phyloP scores from a whole-genome alignment of 2,329 filamentous ascomycete genomes.

The Daldinia sp. region DNA sequence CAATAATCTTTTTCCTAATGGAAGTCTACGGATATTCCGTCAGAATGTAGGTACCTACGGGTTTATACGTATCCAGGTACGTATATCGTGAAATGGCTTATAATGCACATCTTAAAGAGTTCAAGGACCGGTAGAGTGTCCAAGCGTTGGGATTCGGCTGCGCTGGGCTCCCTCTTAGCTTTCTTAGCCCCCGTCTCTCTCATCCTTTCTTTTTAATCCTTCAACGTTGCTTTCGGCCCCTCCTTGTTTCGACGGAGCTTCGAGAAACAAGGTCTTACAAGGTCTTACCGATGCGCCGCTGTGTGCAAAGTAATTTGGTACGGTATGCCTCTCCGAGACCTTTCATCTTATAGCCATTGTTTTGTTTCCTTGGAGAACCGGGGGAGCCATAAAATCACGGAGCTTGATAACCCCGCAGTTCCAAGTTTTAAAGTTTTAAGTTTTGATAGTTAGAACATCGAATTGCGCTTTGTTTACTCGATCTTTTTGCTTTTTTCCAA shows the following conservation, averaged over 20 bases:
- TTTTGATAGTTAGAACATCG: background rate
- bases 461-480: background rate
- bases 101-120: too few relatives aligned
- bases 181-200: slow-evolving; percentile 12
- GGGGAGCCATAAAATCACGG: slow-evolving; percentile 43
- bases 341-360: slow-evolving; percentile 41
- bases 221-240: slow-evolving; percentile 26
- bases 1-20: background rate
- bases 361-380: slow-evolving; percentile 40
- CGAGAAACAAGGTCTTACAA: slow-evolving; percentile 31
- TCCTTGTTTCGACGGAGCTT: slow-evolving; percentile 33
- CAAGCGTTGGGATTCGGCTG: slow-evolving; percentile 14
- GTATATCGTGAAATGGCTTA: too few relatives aligned
- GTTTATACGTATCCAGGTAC: background rate
- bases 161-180: slow-evolving; percentile 10
- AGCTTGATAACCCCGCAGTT: slow-evolving; percentile 39
- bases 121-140: slow-evolving; percentile 1
- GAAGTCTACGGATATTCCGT: too few relatives aligned
- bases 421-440: slow-evolving; percentile 4
- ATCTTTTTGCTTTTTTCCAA: slow-evolving; percentile 1
- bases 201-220: slow-evolving; percentile 20
- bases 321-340: slow-evolving; percentile 16
- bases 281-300: slow-evolving; percentile 6
- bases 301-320: slow-evolving; percentile 18
- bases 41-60: background rate